phyloP scores from a whole-genome alignment of 1,139 yeast genomes.

The Meyerozyma guilliermondii region DNA sequence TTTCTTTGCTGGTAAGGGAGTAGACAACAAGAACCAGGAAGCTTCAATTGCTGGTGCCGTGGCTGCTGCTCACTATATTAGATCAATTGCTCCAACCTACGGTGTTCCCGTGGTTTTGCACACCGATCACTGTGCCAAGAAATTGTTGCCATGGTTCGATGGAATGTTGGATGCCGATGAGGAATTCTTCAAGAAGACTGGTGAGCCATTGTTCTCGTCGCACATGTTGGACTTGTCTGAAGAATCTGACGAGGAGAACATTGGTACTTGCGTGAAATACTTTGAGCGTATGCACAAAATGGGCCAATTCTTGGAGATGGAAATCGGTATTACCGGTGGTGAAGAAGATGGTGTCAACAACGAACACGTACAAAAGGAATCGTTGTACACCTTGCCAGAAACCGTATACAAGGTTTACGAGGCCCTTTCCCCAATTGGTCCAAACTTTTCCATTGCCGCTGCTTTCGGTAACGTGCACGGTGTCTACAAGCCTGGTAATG shows the following conservation, averaged over 20 bases:
- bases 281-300: slow-evolving; percentile 91
- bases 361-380: slow-evolving; percentile 82
- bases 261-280: slow-evolving; percentile 90
- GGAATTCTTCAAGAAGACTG: slow-evolving; percentile 77
- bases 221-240: slow-evolving; percentile 99
- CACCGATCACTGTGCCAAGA: slow-evolving; percentile 99
- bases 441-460: slow-evolving; percentile 99
- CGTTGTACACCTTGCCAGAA: slow-evolving; percentile 92
- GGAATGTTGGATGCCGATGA: slow-evolving; percentile 98
- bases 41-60: slow-evolving; percentile 94
- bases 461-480: slow-evolving; percentile 99
- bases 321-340: slow-evolving; percentile 99
- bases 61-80: slow-evolving; percentile 98
- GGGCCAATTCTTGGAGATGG: slow-evolving; percentile 99
- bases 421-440: slow-evolving; percentile 87
- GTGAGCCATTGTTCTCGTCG: slow-evolving; percentile 95
- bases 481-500: slow-evolving; percentile 99
- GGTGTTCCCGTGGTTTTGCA: slow-evolving; percentile 96
- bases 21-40: slow-evolving; percentile 83
- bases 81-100: slow-evolving; percentile 93
- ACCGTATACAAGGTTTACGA: slow-evolving; percentile 89
- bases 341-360: slow-evolving; percentile 99
- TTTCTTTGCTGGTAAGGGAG: slow-evolving; percentile 99
- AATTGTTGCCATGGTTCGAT: slow-evolving; percentile 96
- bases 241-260: slow-evolving; percentile 94